phyloP scores from a whole-genome alignment of 73 alveolate genomes.

The Paramecium biaurelia region DNA sequence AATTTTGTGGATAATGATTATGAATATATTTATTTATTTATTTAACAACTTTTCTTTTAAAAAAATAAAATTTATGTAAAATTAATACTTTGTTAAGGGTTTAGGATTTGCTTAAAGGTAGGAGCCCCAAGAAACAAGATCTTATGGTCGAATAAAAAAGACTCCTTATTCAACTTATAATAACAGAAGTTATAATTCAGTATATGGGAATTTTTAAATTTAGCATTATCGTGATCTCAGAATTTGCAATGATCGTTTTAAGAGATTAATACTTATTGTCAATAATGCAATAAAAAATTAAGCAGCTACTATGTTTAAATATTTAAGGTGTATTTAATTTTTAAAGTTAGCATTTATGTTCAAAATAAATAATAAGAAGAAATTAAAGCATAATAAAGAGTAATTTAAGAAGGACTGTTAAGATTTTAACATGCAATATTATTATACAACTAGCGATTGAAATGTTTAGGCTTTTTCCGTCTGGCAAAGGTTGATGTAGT shows the following conservation, averaged over 20 bases:
- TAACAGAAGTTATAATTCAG: conserved; percentile 18
- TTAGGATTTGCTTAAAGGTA: not conserved
- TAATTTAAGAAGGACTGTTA: not conserved
- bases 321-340: conserved; percentile 11
- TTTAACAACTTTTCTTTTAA: not conserved
- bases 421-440: not conserved
- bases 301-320: conserved; percentile 46
- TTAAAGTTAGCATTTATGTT: conserved; percentile 1
- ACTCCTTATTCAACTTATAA: conserved; percentile 12
- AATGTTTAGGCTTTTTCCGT: not conserved
- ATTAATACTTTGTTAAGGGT: conserved; percentile 42
- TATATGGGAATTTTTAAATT: not conserved
- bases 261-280: not conserved
- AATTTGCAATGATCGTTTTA: not conserved
- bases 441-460: not conserved
- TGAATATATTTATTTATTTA: not conserved
- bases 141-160: conserved; percentile 16
- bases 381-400: not conserved
- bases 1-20: not conserved
- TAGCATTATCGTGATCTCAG: conserved; percentile 26
- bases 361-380: not conserved
- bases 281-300: conserved; percentile 35
- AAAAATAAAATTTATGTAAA: conserved; percentile 4
- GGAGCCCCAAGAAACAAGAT: conserved; percentile 34
- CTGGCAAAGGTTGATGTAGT: conserved; percentile 11